Conservation (phyloP, 2,329 filamentous ascomycete species). For the Penicillium sp. region DNA sequence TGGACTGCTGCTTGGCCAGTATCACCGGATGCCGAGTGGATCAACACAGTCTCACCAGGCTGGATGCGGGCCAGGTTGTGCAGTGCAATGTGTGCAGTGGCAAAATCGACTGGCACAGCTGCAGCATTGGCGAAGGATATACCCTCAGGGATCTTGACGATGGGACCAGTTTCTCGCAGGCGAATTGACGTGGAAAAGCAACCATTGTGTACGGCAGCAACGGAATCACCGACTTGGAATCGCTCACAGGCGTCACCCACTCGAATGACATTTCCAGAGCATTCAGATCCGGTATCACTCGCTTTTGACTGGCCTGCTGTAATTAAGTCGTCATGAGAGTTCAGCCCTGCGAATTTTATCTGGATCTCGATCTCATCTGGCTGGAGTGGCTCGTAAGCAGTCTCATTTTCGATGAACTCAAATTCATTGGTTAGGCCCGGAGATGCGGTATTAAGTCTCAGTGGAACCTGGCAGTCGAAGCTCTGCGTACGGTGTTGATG, state of each 20-base stretch:
- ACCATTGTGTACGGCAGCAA: background rate
- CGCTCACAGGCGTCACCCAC: slow-evolving; percentile 5
- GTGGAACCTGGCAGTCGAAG: background rate
- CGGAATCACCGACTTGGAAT: slow-evolving; percentile 12
- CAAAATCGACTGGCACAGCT: slow-evolving; percentile 10
- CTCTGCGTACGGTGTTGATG: background rate
- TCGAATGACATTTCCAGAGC: slow-evolving; percentile 6
- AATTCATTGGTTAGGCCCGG: slow-evolving; percentile 1
- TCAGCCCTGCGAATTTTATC: slow-evolving; percentile 19
- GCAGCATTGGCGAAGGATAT: slow-evolving; percentile 8
- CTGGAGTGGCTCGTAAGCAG: background rate
- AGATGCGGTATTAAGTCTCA: background rate
- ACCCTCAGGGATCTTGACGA: slow-evolving; percentile 1
- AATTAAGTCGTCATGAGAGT: slow-evolving; percentile 34
- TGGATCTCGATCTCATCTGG: slow-evolving; percentile 7
- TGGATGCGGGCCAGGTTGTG: slow-evolving; percentile 8
- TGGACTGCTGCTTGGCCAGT: slow-evolving; percentile 19
- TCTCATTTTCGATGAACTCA: background rate
- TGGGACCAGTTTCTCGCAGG: background rate
- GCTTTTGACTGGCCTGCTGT: slow-evolving; percentile 19
- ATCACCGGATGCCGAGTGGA: slow-evolving; percentile 26
- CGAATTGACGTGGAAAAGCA: background rate
- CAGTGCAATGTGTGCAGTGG: slow-evolving; percentile 11
- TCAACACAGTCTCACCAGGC: slow-evolving; percentile 21
- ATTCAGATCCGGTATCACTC: slow-evolving; percentile 1